Evolutionary conservation across 108 stramenopile species (phyloP).

Genomic region (Nannochloropsis gaditana): DNA sequence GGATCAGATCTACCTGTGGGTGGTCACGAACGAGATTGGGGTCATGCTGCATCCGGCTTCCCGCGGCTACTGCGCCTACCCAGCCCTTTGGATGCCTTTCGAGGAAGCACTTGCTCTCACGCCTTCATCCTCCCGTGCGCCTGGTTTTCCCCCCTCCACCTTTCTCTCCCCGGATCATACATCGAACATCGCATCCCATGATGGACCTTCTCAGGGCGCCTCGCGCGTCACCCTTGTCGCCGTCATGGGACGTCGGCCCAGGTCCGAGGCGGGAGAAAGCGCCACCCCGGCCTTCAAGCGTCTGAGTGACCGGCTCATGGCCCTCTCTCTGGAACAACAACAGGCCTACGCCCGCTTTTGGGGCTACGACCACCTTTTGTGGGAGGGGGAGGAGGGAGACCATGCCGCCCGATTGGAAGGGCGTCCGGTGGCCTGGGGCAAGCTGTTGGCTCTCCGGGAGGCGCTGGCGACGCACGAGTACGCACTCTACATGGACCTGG

Average conservation of each 20-base stretch:
- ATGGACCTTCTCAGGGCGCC: too few relatives aligned
- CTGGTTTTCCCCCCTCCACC: not conserved
- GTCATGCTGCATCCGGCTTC: not conserved
- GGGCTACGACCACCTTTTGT: not conserved
- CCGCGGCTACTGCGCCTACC: not conserved
- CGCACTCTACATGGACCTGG: slow-evolving; percentile 14
- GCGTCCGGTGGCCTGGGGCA: slow-evolving; percentile 22
- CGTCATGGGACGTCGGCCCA: not conserved
- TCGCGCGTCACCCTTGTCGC: not conserved
- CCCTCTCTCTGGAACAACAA: slow-evolving; percentile 1
- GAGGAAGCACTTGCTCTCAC: not conserved
- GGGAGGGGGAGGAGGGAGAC: not conserved
- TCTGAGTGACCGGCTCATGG: not conserved
- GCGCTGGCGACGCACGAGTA: not conserved
- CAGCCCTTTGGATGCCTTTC: not conserved
- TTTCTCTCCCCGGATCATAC: not conserved
- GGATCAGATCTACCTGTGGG: slow-evolving; percentile 4
- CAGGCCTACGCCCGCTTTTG: not conserved
- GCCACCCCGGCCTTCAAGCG: not conserved
- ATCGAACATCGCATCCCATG: not conserved
- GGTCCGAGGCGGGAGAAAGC: not conserved
- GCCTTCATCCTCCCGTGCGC: not conserved
- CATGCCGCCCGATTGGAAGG: not conserved
- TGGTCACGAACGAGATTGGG: not conserved
- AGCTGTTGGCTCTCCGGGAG: slow-evolving; percentile 13